phyloP scores from a whole-genome alignment of 306 rosid species.

The Canavalia gladiata region DNA sequence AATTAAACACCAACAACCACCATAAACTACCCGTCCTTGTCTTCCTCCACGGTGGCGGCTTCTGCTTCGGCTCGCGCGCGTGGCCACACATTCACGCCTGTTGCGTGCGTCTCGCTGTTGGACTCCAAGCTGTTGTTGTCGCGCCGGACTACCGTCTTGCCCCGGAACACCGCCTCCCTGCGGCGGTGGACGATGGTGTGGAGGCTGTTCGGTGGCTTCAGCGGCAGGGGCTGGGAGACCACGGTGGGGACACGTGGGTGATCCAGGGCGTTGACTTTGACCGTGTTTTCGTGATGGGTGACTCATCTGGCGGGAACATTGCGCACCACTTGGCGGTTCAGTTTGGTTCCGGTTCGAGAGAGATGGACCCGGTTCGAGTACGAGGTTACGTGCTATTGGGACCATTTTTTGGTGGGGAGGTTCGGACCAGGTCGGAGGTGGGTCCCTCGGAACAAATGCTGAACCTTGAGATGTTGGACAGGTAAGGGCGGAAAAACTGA shows the following conservation, averaged over 20 bases:
- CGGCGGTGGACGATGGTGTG: conserved; percentile 69
- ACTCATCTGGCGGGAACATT: conserved; percentile 87
- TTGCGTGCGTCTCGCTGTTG: conserved; percentile 63
- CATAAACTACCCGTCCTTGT: conserved; percentile 57
- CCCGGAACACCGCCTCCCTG: conserved; percentile 76
- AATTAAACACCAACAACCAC: neutral
- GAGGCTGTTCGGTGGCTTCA: conserved; percentile 70
- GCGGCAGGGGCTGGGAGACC: conserved; percentile 37
- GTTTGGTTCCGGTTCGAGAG: conserved; percentile 48
- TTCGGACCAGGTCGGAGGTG: conserved; percentile 76
- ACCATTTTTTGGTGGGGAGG: conserved; percentile 85
- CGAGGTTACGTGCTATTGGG: conserved; percentile 72
- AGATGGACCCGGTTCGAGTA: conserved; percentile 57
- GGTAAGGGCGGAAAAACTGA: conserved; percentile 41
- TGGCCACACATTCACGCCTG: conserved; percentile 75
- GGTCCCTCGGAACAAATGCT: conserved; percentile 64
- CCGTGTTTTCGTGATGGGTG: conserved; percentile 68
- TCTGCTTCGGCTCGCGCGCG: conserved; percentile 71
- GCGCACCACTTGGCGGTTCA: conserved; percentile 82
- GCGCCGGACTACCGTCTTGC: conserved; percentile 77
- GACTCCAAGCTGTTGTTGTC: conserved; percentile 55
- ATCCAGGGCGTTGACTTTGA: conserved; percentile 58
- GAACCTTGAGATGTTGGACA: conserved; percentile 73
- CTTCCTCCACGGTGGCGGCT: conserved; percentile 83
- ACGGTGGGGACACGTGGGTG: conserved; percentile 60